A percentile compares a stretch with the other conserved stretches of the same genome.
phyloP scores from a whole-genome alignment of 257 asterid genomes.

The Solanum infundibuliforme region DNA sequence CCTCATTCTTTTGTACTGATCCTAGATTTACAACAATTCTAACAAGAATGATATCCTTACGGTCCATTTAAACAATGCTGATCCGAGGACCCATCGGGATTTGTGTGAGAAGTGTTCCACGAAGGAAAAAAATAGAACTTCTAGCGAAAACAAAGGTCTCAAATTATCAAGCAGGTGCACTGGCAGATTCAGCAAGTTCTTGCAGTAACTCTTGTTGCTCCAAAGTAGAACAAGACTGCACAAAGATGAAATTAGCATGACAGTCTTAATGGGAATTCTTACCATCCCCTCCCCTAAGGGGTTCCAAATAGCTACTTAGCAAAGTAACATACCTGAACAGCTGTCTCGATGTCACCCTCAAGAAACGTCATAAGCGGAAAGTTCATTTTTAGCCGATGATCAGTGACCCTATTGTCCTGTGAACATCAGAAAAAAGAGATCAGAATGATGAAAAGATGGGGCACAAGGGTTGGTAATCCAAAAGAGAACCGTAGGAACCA shows the following conservation, averaged over 20 bases:
- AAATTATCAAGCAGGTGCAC: constrained; percentile 19
- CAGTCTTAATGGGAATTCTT: background rate
- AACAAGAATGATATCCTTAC: background rate
- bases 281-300: too few species aligned
- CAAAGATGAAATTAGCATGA: constrained; percentile 4
- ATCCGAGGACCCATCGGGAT: background rate
- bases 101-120: background rate
- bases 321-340: constrained; percentile 64
- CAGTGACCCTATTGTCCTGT: constrained; percentile 95
- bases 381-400: constrained; percentile 91
- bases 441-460: background rate
- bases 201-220: constrained; percentile 87
- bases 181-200: constrained; percentile 75
- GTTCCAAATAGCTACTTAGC: background rate
- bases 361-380: constrained; percentile 79
- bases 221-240: constrained; percentile 78
- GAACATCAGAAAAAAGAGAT: background rate
- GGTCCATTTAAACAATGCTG: background rate
- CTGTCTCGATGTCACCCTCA: constrained; percentile 83
- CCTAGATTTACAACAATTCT: background rate
- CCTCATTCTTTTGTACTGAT: background rate
- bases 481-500: background rate
- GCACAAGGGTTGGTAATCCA: background rate
- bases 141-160: background rate
- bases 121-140: background rate